Conservation (phyloP, 768 basidiomycete species). For the Amanita thiersii region DNA sequence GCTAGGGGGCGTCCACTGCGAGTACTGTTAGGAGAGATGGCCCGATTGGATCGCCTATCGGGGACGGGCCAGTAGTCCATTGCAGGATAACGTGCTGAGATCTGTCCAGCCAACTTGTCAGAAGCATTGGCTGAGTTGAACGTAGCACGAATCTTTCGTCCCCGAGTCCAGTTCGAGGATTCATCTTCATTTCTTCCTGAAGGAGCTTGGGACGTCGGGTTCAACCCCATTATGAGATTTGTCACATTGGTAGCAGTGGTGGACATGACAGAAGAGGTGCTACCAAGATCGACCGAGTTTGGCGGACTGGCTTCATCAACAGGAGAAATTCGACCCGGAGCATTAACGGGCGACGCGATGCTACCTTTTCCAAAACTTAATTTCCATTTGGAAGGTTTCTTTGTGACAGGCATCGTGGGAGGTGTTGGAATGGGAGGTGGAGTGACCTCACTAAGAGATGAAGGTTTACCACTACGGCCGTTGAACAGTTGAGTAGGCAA, state of each 20-base stretch:
- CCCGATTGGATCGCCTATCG: slow-evolving; percentile 31
- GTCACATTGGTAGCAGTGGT: slow-evolving; percentile 75
- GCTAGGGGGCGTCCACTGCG: slow-evolving; percentile 44
- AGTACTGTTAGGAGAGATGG: slow-evolving; percentile 50
- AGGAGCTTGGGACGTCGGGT: slow-evolving; percentile 31
- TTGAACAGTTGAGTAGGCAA: slow-evolving; percentile 27
- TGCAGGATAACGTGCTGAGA: slow-evolving; percentile 19
- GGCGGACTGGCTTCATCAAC: slow-evolving; percentile 30
- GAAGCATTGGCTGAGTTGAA: slow-evolving; percentile 13
- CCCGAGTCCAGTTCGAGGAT: slow-evolving; percentile 39
- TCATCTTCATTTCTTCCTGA: slow-evolving; percentile 28
- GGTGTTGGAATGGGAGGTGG: slow-evolving; percentile 14
- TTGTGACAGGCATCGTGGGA: slow-evolving; percentile 36
- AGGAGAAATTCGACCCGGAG: slow-evolving; percentile 29
- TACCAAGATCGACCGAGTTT: slow-evolving; percentile 19
- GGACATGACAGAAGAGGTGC: slow-evolving; percentile 34
- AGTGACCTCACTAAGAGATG: slow-evolving; percentile 9
- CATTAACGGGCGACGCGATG: slow-evolving; percentile 24
- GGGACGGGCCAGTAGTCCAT: slow-evolving; percentile 25
- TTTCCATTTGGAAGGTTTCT: slow-evolving; percentile 87
- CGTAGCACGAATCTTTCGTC: slow-evolving; percentile 29
- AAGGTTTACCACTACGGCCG: slow-evolving; percentile 14
- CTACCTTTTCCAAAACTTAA: slow-evolving; percentile 61
- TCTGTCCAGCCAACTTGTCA: slow-evolving; percentile 22
- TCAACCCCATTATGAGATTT: slow-evolving; percentile 64